Evolutionary conservation across 306 rosid species (phyloP).

Genomic region (Astragalus glycyphyllos): DNA sequence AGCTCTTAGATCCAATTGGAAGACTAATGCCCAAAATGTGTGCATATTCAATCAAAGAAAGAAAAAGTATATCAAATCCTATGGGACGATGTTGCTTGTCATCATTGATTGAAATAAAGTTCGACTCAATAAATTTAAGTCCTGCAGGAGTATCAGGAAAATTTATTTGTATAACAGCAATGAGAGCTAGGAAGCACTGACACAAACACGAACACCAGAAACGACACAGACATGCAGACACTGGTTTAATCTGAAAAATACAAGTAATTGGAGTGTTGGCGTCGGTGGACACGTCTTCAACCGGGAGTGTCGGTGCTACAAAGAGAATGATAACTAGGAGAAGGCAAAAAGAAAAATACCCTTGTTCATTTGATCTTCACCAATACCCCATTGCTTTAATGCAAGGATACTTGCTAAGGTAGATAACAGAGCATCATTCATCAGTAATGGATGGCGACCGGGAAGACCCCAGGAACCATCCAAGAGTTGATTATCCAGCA

Average conservation of each 20-base stretch:
- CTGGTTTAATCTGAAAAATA: too few relatives aligned
- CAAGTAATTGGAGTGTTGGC: too few relatives aligned
- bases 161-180: conserved; percentile 16
- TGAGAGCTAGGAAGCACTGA: too few relatives aligned
- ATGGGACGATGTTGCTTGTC: conserved; percentile 69
- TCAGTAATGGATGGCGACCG: conserved; percentile 52
- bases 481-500: conserved; percentile 68
- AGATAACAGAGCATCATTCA: conserved; percentile 74
- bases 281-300: too few relatives aligned
- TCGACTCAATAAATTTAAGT: conserved; percentile 69
- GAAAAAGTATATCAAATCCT: conserved; percentile 78
- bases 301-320: too few relatives aligned
- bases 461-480: conserved; percentile 89
- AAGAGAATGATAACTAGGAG: conserved; percentile 3
- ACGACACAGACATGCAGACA: too few relatives aligned
- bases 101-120: conserved; percentile 65
- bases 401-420: conserved; percentile 77
- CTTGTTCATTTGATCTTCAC: conserved; percentile 62
- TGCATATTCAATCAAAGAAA: conserved; percentile 66
- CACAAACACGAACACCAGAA: too few relatives aligned
- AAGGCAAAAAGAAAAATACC: conserved; percentile 50
- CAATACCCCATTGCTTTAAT: conserved; percentile 71
- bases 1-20: conserved; percentile 48
- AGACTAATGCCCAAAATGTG: conserved; percentile 59
- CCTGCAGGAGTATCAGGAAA: conserved; percentile 56